Evolutionary conservation across 495 filamentous ascomycete genomes (phyloP).

Genomic region (Trichoderma asperelloides): DNA sequence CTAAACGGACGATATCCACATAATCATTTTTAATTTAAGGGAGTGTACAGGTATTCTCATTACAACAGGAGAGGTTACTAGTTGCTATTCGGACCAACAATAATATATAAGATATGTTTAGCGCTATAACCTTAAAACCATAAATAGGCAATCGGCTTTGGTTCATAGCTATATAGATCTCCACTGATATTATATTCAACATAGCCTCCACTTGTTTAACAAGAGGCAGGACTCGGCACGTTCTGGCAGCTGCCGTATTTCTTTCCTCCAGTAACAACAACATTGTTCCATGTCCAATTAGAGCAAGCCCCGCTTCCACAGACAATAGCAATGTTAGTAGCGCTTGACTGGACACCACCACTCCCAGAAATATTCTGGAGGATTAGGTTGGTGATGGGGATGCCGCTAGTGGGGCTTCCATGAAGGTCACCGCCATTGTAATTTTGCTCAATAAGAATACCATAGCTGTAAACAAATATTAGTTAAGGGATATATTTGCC

Average conservation of each 20-base stretch:
- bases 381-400: constrained; percentile 51
- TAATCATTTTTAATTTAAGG: too few relatives aligned
- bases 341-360: constrained; percentile 16
- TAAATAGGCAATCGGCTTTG: too few relatives aligned
- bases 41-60: too few relatives aligned
- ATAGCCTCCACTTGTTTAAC: not conserved
- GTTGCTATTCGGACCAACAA: too few relatives aligned
- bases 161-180: too few relatives aligned
- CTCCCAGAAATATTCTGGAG: constrained; percentile 41
- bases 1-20: too few relatives aligned
- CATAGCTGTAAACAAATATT: constrained; percentile 15
- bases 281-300: constrained; percentile 41
- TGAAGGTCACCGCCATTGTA: constrained; percentile 47
- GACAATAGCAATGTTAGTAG: constrained; percentile 43
- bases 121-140: too few relatives aligned
- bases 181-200: too few relatives aligned
- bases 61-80: too few relatives aligned
- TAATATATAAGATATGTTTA: too few relatives aligned
- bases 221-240: constrained; percentile 13
- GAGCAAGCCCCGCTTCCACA: constrained; percentile 40
- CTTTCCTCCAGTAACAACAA: constrained; percentile 39
- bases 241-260: constrained; percentile 17
- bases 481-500: not conserved
- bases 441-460: constrained; percentile 60
- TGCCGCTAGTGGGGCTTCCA: constrained; percentile 48